phyloP scores from a whole-genome alignment of 345 rosid species.

The Hibiscus mutabilis region DNA sequence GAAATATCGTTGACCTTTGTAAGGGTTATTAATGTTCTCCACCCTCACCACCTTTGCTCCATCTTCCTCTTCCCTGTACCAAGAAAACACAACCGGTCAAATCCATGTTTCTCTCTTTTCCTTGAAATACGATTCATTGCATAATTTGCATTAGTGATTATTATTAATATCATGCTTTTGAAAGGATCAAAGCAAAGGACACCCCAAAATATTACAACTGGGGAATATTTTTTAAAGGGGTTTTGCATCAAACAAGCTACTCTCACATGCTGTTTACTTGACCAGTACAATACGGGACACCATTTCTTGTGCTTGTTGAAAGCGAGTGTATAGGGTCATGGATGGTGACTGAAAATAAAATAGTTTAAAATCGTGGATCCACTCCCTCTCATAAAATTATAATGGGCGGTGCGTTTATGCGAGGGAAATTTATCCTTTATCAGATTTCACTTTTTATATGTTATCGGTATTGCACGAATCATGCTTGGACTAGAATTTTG shows the following conservation, averaged over 20 bases:
- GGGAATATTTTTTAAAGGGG: background rate
- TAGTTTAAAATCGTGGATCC: background rate
- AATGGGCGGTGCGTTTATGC: background rate
- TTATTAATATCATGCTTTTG: background rate
- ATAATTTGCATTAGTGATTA: no score
- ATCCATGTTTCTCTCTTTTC: no score
- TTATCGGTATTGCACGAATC: background rate
- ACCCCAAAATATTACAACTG: background rate
- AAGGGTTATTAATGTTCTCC: conserved; percentile 83
- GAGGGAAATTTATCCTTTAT: background rate
- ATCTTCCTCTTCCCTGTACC: conserved; percentile 68
- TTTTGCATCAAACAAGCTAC: background rate
- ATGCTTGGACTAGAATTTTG: background rate
- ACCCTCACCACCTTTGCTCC: conserved; percentile 83
- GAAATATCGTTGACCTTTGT: conserved; percentile 52
- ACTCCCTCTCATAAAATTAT: background rate
- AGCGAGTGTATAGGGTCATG: background rate
- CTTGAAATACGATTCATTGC: no score
- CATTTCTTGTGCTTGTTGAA: background rate
- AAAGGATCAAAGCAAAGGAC: background rate
- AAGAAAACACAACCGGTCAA: conserved; percentile 1
- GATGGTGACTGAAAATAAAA: background rate
- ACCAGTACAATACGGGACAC: background rate
- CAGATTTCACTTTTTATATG: background rate
- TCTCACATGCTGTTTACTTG: conserved; percentile 3